Evolutionary conservation across 768 basidiomycete genomes (phyloP).

Genomic region (Dacryopinax primogenitus): DNA sequence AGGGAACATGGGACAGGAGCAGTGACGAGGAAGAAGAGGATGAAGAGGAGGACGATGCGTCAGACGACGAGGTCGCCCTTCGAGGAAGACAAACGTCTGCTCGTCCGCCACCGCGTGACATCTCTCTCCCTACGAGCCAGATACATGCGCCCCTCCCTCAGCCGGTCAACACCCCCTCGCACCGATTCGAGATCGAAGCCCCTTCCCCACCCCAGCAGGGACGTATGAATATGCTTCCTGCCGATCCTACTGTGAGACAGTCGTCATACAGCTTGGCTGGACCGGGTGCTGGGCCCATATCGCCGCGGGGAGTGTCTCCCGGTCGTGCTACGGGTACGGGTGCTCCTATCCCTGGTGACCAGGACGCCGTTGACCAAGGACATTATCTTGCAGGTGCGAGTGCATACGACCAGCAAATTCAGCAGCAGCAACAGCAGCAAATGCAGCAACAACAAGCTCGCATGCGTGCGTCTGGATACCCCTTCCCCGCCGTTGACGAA

Average conservation of each 20-base stretch:
- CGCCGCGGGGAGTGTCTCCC: neutral
- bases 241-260: neutral
- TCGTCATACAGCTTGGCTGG: neutral
- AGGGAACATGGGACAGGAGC: constrained; percentile 47
- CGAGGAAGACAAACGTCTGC: constrained; percentile 1
- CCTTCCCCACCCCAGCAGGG: neutral
- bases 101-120: neutral
- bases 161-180: constrained; percentile 4
- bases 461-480: neutral
- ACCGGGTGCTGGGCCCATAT: neutral
- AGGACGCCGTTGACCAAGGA: neutral
- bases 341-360: neutral
- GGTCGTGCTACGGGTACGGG: neutral
- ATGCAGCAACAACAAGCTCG: neutral
- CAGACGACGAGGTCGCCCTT: constrained; percentile 16
- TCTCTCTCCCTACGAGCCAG: neutral
- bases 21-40: constrained; percentile 81
- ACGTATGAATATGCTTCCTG: neutral
- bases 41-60: constrained; percentile 35
- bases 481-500: neutral
- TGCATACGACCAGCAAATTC: neutral
- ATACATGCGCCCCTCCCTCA: neutral
- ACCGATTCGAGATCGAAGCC: constrained; percentile 5
- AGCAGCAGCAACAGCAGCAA: no score
- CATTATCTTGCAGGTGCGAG: neutral